These are phyloP conservation scores for Phytophthora pluvialis DNA, from an alignment of 352 stramenopile species.

Conservation along the genomic window DNA sequence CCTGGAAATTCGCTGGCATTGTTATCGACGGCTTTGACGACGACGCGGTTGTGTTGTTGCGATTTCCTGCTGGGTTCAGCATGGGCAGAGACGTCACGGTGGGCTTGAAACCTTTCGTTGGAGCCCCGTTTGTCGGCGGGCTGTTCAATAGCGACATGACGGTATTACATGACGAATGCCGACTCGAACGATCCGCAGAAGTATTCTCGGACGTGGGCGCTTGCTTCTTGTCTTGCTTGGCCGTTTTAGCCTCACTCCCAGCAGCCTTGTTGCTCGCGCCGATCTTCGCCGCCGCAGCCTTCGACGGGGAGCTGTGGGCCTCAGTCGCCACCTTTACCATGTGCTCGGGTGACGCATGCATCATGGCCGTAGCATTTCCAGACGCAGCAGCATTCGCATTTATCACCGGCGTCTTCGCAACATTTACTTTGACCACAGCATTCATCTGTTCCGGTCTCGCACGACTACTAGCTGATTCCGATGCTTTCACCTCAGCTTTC, in stretches of 20 bases:
- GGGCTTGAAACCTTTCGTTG: slow-evolving; percentile 37
- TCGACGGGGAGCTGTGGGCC: slow-evolving; percentile 42
- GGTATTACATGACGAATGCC: slow-evolving; percentile 57
- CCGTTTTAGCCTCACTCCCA: slow-evolving; percentile 4
- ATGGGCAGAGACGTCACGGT: slow-evolving; percentile 46
- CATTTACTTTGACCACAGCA: slow-evolving; percentile 11
- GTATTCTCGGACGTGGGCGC: neutral
- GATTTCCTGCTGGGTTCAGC: slow-evolving; percentile 32
- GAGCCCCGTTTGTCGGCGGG: slow-evolving; percentile 52
- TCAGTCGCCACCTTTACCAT: slow-evolving; percentile 38
- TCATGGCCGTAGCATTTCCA: slow-evolving; percentile 9
- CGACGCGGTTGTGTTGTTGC: slow-evolving; percentile 9
- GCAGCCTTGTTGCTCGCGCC: slow-evolving; percentile 22
- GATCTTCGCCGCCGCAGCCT: slow-evolving; percentile 38
- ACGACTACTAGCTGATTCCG: neutral
- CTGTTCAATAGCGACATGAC: slow-evolving; percentile 82
- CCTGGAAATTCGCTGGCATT: slow-evolving; percentile 38
- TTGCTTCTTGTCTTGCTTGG: slow-evolving; percentile 22
- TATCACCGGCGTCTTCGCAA: neutral
- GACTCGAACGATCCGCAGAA: slow-evolving; percentile 23
- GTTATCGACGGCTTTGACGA: slow-evolving; percentile 27
- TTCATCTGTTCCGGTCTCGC: slow-evolving; percentile 1
- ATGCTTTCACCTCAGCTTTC: slow-evolving; percentile 3
- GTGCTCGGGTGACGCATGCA: slow-evolving; percentile 42
- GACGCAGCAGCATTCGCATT: slow-evolving; percentile 19